Evolutionary conservation across 2,329 filamentous ascomycete genomes (phyloP).

Genomic region (Fusarium robinianum): DNA sequence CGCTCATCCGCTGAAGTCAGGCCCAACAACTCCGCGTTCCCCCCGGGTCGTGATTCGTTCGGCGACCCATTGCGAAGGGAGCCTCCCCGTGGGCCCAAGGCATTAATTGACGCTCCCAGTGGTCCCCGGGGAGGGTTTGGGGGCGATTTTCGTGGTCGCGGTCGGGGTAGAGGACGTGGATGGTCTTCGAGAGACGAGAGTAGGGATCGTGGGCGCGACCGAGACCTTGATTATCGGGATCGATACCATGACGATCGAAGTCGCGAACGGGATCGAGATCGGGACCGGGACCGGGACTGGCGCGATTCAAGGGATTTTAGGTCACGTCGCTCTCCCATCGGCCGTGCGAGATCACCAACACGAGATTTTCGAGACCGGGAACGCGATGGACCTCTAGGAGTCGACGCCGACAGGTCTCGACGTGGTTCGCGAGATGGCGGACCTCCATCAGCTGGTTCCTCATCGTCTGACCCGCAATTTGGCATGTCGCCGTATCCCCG

Average conservation of each 20-base stretch:
- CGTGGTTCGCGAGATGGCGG: constrained; percentile 71
- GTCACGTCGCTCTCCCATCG: constrained; percentile 61
- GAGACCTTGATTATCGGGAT: constrained; percentile 64
- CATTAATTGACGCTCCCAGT: constrained; percentile 70
- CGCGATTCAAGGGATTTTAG: constrained; percentile 47
- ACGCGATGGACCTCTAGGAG: constrained; percentile 61
- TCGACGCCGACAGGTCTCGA: constrained; percentile 69
- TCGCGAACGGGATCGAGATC: constrained; percentile 61
- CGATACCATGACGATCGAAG: constrained; percentile 64
- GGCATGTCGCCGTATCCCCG: constrained; percentile 56
- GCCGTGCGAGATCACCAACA: constrained; percentile 66
- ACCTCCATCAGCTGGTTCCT: constrained; percentile 71
- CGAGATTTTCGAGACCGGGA: constrained; percentile 67
- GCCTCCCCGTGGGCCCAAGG: constrained; percentile 81
- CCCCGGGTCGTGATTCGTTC: constrained; percentile 61
- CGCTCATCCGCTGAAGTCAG: constrained; percentile 65
- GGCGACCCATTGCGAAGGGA: constrained; percentile 64
- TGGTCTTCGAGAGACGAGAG: constrained; percentile 65
- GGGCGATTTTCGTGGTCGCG: constrained; percentile 62
- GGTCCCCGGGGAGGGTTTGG: constrained; percentile 69
- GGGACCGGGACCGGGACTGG: constrained; percentile 57
- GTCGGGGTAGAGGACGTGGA: constrained; percentile 61
- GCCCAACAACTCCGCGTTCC: constrained; percentile 63
- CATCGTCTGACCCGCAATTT: constrained; percentile 69
- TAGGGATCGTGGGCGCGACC: constrained; percentile 62